Evolutionary conservation across 148 eudicot species (phyloP).

Genomic region (Simmondsia chinensis): DNA sequence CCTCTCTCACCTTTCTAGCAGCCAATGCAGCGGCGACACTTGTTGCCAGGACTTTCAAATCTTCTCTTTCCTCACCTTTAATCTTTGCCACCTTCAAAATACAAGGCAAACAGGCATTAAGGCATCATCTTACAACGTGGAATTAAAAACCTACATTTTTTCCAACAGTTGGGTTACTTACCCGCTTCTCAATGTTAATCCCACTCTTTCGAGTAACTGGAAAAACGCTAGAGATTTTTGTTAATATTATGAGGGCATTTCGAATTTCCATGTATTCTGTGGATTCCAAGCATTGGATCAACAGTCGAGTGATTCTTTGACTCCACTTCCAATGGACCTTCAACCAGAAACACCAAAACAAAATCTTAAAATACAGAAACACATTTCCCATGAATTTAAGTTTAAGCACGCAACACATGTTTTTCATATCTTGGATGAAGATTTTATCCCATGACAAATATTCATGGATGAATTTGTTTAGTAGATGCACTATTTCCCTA

Average conservation of each 20-base stretch:
- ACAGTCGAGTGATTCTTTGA: slow-evolving; percentile 79
- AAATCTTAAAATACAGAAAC: background rate
- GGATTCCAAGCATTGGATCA: slow-evolving; percentile 95
- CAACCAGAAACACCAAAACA: background rate
- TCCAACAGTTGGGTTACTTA: slow-evolving; percentile 13
- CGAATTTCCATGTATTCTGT: slow-evolving; percentile 96
- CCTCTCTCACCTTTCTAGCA: slow-evolving; percentile 78
- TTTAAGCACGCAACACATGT: no score
- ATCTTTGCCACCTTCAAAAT: slow-evolving; percentile 79
- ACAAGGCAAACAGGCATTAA: background rate
- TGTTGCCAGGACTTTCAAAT: slow-evolving; percentile 93
- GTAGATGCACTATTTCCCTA: no score
- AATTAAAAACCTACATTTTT: background rate
- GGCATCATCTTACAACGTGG: background rate
- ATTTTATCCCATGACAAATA: no score
- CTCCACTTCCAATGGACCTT: slow-evolving; percentile 99
- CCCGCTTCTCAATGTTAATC: slow-evolving; percentile 95
- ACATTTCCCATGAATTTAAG: no score
- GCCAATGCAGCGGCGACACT: slow-evolving; percentile 99
- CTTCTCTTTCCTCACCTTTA: slow-evolving; percentile 96
- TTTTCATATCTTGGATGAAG: no score
- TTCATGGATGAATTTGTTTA: no score
- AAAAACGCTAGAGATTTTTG: slow-evolving; percentile 84
- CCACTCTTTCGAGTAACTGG: slow-evolving; percentile 98
- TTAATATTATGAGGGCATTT: slow-evolving; percentile 78